A percentile compares a stretch with the other conserved stretches of the same genome.
Conservation (phyloP, 306 rosid genomes). For the Quercus alba region DNA sequence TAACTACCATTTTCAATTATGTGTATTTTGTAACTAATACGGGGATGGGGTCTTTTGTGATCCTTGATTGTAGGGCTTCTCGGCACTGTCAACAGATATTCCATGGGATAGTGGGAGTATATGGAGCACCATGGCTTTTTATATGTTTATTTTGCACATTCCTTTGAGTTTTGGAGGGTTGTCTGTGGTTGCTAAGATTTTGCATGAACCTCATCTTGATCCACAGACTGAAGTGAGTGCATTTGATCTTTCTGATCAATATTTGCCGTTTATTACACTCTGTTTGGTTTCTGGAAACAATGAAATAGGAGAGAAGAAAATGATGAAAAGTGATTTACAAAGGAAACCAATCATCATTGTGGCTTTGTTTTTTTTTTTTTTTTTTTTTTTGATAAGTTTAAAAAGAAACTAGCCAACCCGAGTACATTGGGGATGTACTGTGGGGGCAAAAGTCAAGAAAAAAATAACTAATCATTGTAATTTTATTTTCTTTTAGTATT, state of each 20-base stretch:
- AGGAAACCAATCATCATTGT: not conserved
- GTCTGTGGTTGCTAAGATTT: constrained; percentile 48
- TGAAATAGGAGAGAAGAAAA: not conserved
- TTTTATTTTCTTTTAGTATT: not conserved
- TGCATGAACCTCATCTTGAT: constrained; percentile 47
- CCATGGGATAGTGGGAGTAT: constrained; percentile 60
- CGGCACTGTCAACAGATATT: constrained; percentile 42
- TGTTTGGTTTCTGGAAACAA: not conserved
- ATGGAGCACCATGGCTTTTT: constrained; percentile 69
- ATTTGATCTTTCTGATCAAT: not conserved
- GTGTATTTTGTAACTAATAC: not conserved
- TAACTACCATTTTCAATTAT: not conserved
- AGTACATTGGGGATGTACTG: too few species aligned
- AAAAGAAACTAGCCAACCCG: too few species aligned
- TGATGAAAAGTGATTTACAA: not conserved
- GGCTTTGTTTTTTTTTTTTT: not conserved
- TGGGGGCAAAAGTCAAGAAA: too few species aligned
- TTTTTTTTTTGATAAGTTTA: too few species aligned
- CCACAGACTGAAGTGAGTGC: constrained; percentile 65
- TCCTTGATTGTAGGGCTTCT: constrained; percentile 49
- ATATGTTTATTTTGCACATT: constrained; percentile 67
- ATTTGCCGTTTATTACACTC: not conserved
- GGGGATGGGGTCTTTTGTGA: constrained; percentile 3
- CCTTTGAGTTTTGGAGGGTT: constrained; percentile 88
- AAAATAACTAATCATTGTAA: not conserved